phyloP scores from a whole-genome alignment of 2,329 filamentous ascomycete genomes.

The Ophiostoma fasciatum region DNA sequence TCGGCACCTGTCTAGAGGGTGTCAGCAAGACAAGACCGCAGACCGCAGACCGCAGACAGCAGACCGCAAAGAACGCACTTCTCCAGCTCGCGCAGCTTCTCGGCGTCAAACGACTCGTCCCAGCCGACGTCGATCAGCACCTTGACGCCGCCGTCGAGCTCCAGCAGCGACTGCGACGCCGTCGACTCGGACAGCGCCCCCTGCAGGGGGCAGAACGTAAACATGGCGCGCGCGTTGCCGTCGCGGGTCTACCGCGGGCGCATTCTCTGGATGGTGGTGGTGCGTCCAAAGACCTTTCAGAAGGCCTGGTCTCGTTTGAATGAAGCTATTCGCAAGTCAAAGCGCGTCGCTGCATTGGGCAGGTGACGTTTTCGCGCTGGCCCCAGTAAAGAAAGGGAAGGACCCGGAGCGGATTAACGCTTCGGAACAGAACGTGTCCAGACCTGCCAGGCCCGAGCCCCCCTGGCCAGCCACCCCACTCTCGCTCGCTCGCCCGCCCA shows the following conservation, averaged over 20 bases:
- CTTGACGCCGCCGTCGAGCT: conserved; percentile 94
- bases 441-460: not conserved
- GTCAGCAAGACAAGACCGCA: not conserved
- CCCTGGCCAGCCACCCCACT: not conserved
- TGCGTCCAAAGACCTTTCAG: too few species aligned
- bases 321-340: conserved; percentile 7
- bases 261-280: too few species aligned
- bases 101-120: conserved; percentile 79
- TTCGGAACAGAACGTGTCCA: conserved; percentile 20
- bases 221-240: too few species aligned
- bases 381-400: too few species aligned
- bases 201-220: conserved; percentile 85
- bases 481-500: not conserved
- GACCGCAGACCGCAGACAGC: conserved; percentile 13
- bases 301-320: too few species aligned
- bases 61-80: too few species aligned
- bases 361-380: not conserved
- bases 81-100: conserved; percentile 74
- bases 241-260: too few species aligned
- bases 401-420: conserved; percentile 16
- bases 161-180: conserved; percentile 87
- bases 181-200: conserved; percentile 78
- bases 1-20: conserved; percentile 60
- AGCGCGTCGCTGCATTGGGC: conserved; percentile 6
- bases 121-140: conserved; percentile 89